Evolutionary conservation across 345 rosid species (phyloP), one percentile per base, ranked within the genome.

Genomic region (Brassica rapa): DNA sequence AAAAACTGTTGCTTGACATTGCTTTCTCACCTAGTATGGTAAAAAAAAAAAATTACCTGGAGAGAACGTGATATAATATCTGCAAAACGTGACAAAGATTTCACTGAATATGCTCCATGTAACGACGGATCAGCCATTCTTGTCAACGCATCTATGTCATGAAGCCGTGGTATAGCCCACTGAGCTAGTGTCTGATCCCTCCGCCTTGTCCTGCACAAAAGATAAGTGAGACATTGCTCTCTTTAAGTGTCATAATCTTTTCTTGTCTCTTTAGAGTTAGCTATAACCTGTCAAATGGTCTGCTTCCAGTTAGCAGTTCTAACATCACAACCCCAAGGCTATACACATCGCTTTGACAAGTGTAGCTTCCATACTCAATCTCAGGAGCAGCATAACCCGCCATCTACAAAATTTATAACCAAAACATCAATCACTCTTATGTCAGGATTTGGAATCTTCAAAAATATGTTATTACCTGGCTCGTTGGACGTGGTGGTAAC

Each of bases 281-380:
- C 10, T 53, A n/a, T 51, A 53, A 53, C 60, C 60, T 53, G 60
- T 53, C 60, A 53, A 53, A 53, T 53, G 60, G 60, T 53, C 60
- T 53, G 24, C 60, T 6, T 53, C 60, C 60, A 53, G 60, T 53
- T 6, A 53, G 60, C 23, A 53, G 60, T 53, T 53, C 60, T 53
- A 53, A 53, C 60, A 53, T 53, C 0, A 53, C 60, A 53, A 53
- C 60, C 2, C 60, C 60, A 53, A 53, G 60, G 60, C 60, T 53
- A 16, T 53, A 53, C 8, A 53, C 60, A 53, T 53, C 60, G 24
- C 60, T 53, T 0, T 16, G 60, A 53, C 60, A 53, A 53, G 60
- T 53, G 24, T 7, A 53, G 60, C 60, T 53, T 53, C 60, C 60
- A 53, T 53, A 53, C 60, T 53, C 60, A 53, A 53, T 2, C 24